Base-by-base conservation (phyloP, 2,329 filamentous ascomycete genomes). In the Colletotrichum liriopes region DNA sequence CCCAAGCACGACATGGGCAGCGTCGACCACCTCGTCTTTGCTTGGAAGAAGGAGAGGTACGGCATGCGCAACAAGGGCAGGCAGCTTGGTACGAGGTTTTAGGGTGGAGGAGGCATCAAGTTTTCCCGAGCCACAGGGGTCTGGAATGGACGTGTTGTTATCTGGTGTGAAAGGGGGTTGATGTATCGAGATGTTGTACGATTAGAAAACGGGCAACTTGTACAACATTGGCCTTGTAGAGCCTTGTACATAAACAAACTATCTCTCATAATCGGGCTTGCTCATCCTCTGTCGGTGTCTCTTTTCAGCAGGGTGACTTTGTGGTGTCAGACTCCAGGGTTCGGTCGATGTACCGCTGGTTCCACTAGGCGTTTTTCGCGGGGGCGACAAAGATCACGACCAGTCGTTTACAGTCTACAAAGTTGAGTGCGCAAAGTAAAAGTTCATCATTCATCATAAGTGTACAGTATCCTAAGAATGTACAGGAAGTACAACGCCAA, bases 1-100 rank as follows among this genome's bases (percentile, higher is more conserved):
- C 91, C 93, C 71, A 93, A 92, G 84, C 95, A 98, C 83, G 95
- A 98, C 83, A 90, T 94, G 84, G 93, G 95, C 73, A 94, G 90
- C 78, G 93, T 98, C 75, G 93, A 97, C 81, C 91, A 93, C 76
- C 87, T 96, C 78, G 94, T 97, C 70, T 81, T 81, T 74, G 83
- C 84, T 14, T 86, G 84, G 84, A 85, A 83, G 80, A 84, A 84
- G 81, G 84, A 85, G 79, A 79, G 83, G 71, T 81, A 81, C 71
- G 78, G 83, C 32, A 78, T 84, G 74, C 78, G 84, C 51, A 66
- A 55, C 47, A 75, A 59, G 65, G 73, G 66, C 54, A 70, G 54
- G 64, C 55, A 56, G 23, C 14, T 71, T 5, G 73, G 73, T 18
- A 55, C 71, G 45, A 58, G 73, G 52, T 74, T 74, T 43, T 72